Evolutionary conservation across 352 stramenopile species (phyloP).

Genomic region (Globisporangium nodosum): DNA sequence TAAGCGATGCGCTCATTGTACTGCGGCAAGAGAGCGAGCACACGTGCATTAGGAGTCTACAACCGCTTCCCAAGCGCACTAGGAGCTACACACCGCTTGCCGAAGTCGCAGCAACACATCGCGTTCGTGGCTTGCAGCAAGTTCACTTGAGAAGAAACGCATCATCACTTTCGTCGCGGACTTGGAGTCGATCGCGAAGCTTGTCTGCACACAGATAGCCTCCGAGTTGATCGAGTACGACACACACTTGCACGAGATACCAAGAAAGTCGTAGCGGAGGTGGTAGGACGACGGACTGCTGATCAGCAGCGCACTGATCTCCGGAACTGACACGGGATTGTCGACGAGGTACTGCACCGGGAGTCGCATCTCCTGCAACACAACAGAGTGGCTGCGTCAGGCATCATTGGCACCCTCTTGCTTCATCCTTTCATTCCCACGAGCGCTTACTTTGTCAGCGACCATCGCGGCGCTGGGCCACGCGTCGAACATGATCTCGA

Average conservation of each 20-base stretch:
- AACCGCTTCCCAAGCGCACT: neutral
- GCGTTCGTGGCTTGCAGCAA: constrained; percentile 31
- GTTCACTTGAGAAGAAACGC: constrained; percentile 44
- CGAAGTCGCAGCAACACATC: constrained; percentile 33
- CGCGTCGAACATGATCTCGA: constrained; percentile 70
- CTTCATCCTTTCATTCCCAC: too few relatives aligned
- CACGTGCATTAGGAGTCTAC: neutral
- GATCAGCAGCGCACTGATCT: constrained; percentile 45
- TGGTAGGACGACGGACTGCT: constrained; percentile 58
- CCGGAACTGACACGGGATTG: constrained; percentile 41
- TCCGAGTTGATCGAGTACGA: constrained; percentile 34
- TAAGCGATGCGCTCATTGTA: neutral
- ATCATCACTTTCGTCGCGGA: constrained; percentile 47
- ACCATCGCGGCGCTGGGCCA: constrained; percentile 49
- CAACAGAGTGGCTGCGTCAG: neutral
- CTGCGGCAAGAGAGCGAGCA: neutral
- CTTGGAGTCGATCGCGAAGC: constrained; percentile 52
- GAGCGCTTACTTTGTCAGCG: constrained; percentile 34
- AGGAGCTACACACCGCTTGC: constrained; percentile 20
- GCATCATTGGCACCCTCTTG: too few relatives aligned
- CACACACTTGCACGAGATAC: constrained; percentile 21
- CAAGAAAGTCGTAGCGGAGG: constrained; percentile 60
- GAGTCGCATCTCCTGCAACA: constrained; percentile 48
- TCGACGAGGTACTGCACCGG: constrained; percentile 71
- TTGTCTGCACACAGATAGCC: constrained; percentile 34